phyloP scores from a whole-genome alignment of 352 stramenopile genomes.

The Phytophthora melonis region DNA sequence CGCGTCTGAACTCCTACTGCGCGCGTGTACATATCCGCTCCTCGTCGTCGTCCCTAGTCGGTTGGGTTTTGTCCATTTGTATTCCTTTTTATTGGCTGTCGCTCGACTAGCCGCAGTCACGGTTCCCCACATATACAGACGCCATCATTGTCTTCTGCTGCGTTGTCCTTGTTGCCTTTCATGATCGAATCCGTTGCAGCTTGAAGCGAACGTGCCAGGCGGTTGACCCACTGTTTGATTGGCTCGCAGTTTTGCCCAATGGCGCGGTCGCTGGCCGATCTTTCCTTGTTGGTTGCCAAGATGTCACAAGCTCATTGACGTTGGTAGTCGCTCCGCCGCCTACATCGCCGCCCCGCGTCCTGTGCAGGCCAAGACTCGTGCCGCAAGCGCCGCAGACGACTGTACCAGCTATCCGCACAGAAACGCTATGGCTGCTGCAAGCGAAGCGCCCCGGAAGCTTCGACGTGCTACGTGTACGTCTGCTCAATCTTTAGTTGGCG shows the following conservation, averaged over 20 bases:
- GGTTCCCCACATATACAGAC: constrained; percentile 38
- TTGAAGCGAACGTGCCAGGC: background rate
- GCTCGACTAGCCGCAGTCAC: constrained; percentile 29
- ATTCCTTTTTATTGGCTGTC: constrained; percentile 49
- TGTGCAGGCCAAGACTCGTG: background rate
- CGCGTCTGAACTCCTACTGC: background rate
- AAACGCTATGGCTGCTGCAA: constrained; percentile 34
- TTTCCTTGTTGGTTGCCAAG: constrained; percentile 43
- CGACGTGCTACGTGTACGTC: constrained; percentile 58
- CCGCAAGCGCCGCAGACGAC: constrained; percentile 4
- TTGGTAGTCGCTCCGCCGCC: constrained; percentile 11
- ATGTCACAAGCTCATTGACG: constrained; percentile 39
- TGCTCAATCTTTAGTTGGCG: background rate
- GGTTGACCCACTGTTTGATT: constrained; percentile 11
- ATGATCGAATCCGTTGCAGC: constrained; percentile 5
- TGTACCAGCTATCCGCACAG: constrained; percentile 1
- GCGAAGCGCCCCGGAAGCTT: constrained; percentile 40
- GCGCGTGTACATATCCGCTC: constrained; percentile 20
- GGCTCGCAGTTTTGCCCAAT: constrained; percentile 28
- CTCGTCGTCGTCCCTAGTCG: constrained; percentile 25
- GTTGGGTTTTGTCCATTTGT: constrained; percentile 48
- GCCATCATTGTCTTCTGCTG: constrained; percentile 25
- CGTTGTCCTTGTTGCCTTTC: constrained; percentile 13
- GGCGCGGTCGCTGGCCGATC: constrained; percentile 17
- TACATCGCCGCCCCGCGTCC: background rate